Base-by-base conservation (phyloP, 306 rosid genomes). In the Calophaca sinica region DNA sequence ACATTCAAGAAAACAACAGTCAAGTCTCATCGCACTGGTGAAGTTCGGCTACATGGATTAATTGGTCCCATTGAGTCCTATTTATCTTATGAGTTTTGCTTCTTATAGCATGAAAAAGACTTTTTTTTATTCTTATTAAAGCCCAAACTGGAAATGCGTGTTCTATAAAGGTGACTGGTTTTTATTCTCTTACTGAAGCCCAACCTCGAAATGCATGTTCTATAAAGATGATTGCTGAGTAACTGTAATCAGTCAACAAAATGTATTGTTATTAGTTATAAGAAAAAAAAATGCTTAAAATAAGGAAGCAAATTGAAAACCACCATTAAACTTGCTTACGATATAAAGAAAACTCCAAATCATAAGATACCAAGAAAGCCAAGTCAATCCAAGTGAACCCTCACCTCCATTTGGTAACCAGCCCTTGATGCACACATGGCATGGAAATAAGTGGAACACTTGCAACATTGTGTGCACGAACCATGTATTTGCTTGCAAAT, bases 381-480 rank as follows among this genome's bases (percentile, higher is more conserved):
- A 66, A 35, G 57, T 74, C 72, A 70, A 65, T 52, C 38, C 14
- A 13, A 53, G 64, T 51, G 61, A 74, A 61, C 26, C 49, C 91
- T 82, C 76, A 92, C 99, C 97, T 96, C 99, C 99, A 96, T 96
- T 33, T 96, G 93, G 80, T 92, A 96, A 75, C 99, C 99, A 32
- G 99, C 98, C 72, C 99, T 88, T 78, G 99, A 96, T 63, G 99
- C 99, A 84, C 99, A 96, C 98, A 92, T 96, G 73, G 99, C 98
- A 84, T 96, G 99, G 84, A 89, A 96, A 91, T 96, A 96, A 83
- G 99, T 96, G 44, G 99, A 96, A 60, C 99, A 96, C 78, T 87
- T 96, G 96, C 98, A 89, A 80, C 99, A 96, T 81, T 96, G 99
- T 45, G 94, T 96, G 84, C 99, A 96, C 0, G 99, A 96, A 67